Evolutionary conservation across 2,329 filamentous ascomycete genomes (phyloP), one percentile per base, ranked within the genome.

Genomic region (Penicillium sp.): DNA sequence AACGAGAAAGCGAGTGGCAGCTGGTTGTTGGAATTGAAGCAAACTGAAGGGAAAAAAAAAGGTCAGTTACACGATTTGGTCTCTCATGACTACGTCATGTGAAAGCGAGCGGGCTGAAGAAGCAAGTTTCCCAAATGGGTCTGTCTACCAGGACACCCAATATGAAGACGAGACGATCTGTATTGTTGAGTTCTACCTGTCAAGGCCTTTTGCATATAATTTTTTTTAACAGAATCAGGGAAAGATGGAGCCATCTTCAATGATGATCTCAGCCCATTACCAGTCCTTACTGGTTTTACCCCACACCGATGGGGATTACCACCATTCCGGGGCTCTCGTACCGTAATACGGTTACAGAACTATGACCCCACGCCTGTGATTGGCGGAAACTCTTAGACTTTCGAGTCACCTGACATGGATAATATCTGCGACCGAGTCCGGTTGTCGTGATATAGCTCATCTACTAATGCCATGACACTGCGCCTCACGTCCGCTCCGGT

Each of bases 401-500:
- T 1, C 2, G n/a, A 29, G 31, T 64, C 61, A 62, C 58, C 49
- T 58, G 56, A 62, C 43, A 56, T 52, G 45, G 60, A 43, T 57
- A 60, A 60, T 54, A 52, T 46, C 29, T 21, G 21, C 34, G n/a
- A 27, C 21, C n/a, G 40, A 10, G 36, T 27, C 18, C 21, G 14
- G 18, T 38, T 4, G 9, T 38, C 18, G 11, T 27, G 5, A 7
- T 44, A 43, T n/a, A 47, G 29, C 39, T 32, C 47, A 31, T 38
- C n/a, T 21, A 47, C 39, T 43, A 43, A 57, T 58, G 64, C 52
- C 55, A 81, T 81, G 78, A 71, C 78, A 58, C 68, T 80, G 54
- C 75, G 79, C 62, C 70, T 78, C 49, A 79, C 77, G 0, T 78
- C 77, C 38, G 75, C 77, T 43, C 74, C 76, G 47, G 76, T 78